These are phyloP conservation scores for Yamadazyma takamatsuzukensis DNA, from an alignment of 805 yeast genomes.

Conservation along the genomic window DNA sequence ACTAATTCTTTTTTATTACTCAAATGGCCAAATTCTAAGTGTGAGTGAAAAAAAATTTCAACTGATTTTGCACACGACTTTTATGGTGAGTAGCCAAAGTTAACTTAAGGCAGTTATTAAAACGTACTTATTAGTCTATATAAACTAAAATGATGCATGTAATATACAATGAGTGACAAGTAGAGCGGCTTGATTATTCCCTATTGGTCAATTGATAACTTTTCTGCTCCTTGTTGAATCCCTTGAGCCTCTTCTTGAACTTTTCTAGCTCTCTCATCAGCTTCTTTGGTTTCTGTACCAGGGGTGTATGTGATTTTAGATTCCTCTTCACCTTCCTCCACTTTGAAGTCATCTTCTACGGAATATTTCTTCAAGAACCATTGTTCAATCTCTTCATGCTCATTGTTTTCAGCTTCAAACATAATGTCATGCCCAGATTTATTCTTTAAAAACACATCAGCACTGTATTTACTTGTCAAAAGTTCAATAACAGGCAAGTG, in stretches of 20 bases:
- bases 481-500: constrained; percentile 66
- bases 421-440: constrained; percentile 75
- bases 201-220: no score
- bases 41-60: constrained; percentile 5
- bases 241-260: constrained; percentile 40
- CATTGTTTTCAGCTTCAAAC: constrained; percentile 82
- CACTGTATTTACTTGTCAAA: constrained; percentile 69
- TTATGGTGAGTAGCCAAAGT: not conserved
- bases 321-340: constrained; percentile 37
- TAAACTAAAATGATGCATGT: not conserved
- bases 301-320: constrained; percentile 42
- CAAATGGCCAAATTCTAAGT: constrained; percentile 2
- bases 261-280: constrained; percentile 31
- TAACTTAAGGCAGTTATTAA: not conserved
- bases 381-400: constrained; percentile 70
- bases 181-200: not conserved
- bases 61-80: constrained; percentile 10
- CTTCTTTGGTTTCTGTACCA: constrained; percentile 41
- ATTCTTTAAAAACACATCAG: constrained; percentile 81
- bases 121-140: not conserved
- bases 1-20: not conserved
- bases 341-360: constrained; percentile 51
- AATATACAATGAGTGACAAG: not conserved
- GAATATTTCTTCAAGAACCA: constrained; percentile 73
- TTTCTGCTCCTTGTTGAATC: no score